A percentile compares a stretch with the other conserved stretches of the same genome.
Conservation (phyloP, 768 basidiomycete species). For the Leucocoprinus birnbaumii region DNA sequence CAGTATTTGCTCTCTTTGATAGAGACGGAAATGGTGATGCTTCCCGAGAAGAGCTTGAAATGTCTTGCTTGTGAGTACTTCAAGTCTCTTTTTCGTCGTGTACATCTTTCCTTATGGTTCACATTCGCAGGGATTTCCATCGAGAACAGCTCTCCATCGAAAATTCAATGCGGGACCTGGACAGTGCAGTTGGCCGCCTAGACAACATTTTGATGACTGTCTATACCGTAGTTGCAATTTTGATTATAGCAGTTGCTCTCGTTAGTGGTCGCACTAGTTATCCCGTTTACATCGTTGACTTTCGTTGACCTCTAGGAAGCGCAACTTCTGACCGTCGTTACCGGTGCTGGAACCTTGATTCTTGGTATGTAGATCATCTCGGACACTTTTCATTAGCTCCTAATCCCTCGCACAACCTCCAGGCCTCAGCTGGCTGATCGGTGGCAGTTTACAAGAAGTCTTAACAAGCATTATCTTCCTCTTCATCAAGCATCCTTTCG, state of each 20-base stretch:
- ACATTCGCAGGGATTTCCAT: slow-evolving; percentile 62
- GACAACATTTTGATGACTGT: slow-evolving; percentile 86
- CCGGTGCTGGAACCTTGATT: slow-evolving; percentile 65
- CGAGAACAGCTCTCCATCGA: slow-evolving; percentile 83
- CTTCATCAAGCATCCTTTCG: slow-evolving; percentile 84
- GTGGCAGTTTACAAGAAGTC: slow-evolving; percentile 75
- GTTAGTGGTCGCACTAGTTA: slow-evolving; percentile 32
- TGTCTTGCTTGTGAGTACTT: slow-evolving; percentile 57
- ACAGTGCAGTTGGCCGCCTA: slow-evolving; percentile 83
- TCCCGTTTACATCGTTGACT: slow-evolving; percentile 1
- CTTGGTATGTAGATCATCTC: slow-evolving; percentile 32
- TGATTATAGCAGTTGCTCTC: slow-evolving; percentile 85
- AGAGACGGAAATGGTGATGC: slow-evolving; percentile 72
- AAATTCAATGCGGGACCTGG: slow-evolving; percentile 85
- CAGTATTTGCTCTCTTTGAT: slow-evolving; percentile 69
- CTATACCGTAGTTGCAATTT: slow-evolving; percentile 62
- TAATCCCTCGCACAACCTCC: slow-evolving; percentile 10
- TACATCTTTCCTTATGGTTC: not conserved
- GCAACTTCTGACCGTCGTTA: slow-evolving; percentile 69
- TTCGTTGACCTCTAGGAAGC: slow-evolving; percentile 47
- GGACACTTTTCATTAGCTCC: slow-evolving; percentile 5
- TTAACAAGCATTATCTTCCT: slow-evolving; percentile 88
- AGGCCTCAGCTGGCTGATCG: slow-evolving; percentile 88
- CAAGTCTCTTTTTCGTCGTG: not conserved
- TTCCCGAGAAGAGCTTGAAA: slow-evolving; percentile 71